These are phyloP conservation scores for Leccinum incarnatum DNA, from an alignment of 768 basidiomycete genomes.

Conservation along the genomic window DNA sequence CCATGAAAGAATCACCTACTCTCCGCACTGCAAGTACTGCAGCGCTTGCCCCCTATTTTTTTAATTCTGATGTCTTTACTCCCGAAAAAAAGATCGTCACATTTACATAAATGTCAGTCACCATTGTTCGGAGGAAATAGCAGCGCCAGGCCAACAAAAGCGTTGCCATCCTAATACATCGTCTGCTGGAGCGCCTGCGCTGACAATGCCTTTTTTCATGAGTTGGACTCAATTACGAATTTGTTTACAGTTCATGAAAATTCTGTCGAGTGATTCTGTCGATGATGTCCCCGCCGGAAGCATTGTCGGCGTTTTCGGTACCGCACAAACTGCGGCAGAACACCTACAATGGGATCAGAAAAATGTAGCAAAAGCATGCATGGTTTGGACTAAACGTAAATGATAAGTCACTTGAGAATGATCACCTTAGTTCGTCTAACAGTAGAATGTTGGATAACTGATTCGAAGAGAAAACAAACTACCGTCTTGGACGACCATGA, in stretches of 20 bases:
- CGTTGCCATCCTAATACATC: not conserved
- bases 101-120: not conserved
- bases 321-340: not conserved
- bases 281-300: not conserved
- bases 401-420: too few relatives aligned
- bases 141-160: not conserved
- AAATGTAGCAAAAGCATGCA: too few relatives aligned
- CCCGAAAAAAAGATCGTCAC: not conserved
- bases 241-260: not conserved
- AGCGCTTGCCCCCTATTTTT: not conserved
- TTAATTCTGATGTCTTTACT: not conserved
- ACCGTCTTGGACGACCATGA: constrained; percentile 21
- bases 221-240: not conserved
- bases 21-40: not conserved
- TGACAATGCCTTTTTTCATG: not conserved
- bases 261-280: too few relatives aligned
- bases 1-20: not conserved
- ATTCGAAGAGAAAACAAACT: not conserved
- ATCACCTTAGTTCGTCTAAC: too few relatives aligned
- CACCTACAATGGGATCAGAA: not conserved
- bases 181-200: not conserved
- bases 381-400: too few relatives aligned
- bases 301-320: not conserved
- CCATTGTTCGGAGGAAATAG: not conserved
- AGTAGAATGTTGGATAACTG: not conserved